phyloP scores from a whole-genome alignment of 2,329 filamentous ascomycete genomes.

The Cordyceps cicadae region DNA sequence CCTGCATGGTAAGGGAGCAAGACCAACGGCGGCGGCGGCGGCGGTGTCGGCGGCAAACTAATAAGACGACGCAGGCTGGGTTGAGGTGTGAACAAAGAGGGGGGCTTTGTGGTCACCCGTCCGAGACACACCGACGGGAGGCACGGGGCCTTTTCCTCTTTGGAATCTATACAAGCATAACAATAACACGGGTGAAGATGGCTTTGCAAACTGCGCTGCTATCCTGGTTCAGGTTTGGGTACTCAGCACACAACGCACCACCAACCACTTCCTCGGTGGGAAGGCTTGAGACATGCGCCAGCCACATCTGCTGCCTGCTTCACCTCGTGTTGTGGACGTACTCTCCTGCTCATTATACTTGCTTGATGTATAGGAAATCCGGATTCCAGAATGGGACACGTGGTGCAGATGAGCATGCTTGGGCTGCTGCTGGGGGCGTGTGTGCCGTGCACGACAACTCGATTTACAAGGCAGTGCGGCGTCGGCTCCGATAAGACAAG shows the following conservation, averaged over 20 bases:
- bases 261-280: neutral
- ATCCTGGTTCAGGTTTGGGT: neutral
- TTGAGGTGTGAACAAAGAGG: too few species aligned
- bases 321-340: neutral
- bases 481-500: neutral
- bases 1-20: neutral
- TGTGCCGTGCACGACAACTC: neutral
- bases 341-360: neutral
- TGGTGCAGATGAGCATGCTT: neutral
- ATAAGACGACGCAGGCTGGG: neutral
- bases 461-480: neutral
- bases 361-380: neutral
- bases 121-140: too few species aligned
- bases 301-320: neutral
- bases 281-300: constrained; percentile 6
- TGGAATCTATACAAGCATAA: too few species aligned
- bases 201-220: neutral
- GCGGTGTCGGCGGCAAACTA: neutral
- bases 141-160: neutral
- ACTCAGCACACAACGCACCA: neutral
- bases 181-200: too few species aligned
- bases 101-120: too few species aligned
- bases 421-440: neutral
- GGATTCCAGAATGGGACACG: neutral
- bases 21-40: neutral